phyloP scores from a whole-genome alignment of 495 filamentous ascomycete species.

The Delitschia confertaspora region DNA sequence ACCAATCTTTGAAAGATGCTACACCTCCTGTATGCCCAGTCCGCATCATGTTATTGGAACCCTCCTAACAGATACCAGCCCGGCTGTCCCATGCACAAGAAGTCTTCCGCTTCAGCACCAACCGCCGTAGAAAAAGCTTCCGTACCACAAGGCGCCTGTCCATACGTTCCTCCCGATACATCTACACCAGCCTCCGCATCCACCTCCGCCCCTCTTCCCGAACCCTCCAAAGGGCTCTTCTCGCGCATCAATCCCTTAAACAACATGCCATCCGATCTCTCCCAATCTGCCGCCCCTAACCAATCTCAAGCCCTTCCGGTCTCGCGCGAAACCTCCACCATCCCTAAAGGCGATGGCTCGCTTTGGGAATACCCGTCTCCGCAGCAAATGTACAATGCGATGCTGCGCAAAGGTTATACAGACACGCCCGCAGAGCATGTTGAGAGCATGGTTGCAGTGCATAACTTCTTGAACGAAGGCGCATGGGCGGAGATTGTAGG shows the following conservation, averaged over 20 bases:
- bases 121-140: constrained; percentile 32
- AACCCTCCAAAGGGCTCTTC: constrained; percentile 33
- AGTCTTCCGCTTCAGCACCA: constrained; percentile 40
- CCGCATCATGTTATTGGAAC: not conserved
- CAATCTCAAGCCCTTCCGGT: constrained; percentile 68
- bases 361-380: constrained; percentile 98
- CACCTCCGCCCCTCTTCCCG: constrained; percentile 32
- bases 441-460: constrained; percentile 93
- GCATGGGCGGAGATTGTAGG: constrained; percentile 89
- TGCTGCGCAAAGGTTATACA: constrained; percentile 88
- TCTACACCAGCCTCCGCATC: constrained; percentile 43
- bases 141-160: constrained; percentile 42
- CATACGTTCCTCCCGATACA: constrained; percentile 36
- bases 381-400: constrained; percentile 98
- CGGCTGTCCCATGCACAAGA: constrained; percentile 84
- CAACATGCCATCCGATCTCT: constrained; percentile 85
- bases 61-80: constrained; percentile 50
- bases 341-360: constrained; percentile 64
- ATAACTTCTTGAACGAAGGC: constrained; percentile 97
- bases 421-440: constrained; percentile 88
- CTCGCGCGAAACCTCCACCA: constrained; percentile 71
- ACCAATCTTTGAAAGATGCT: constrained; percentile 37
- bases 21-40: constrained; percentile 61
- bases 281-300: constrained; percentile 61
- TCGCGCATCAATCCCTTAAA: constrained; percentile 87